Percentiles rank a stretch among this genome's conserved stretches.
These are phyloP conservation scores for Diplotaxis tenuifolia DNA, from an alignment of 345 rosid genomes.

Conservation along the genomic window DNA sequence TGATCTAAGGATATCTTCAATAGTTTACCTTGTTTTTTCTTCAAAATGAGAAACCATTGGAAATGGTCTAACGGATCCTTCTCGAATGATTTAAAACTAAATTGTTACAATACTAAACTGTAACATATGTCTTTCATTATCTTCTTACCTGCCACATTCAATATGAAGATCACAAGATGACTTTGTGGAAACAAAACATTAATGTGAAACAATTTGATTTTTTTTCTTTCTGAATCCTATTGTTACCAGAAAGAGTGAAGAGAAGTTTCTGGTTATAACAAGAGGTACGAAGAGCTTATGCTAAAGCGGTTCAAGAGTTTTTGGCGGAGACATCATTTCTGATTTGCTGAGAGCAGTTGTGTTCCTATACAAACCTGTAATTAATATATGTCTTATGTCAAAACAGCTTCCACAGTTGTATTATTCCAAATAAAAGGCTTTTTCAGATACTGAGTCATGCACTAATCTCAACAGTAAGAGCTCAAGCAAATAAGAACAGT, in stretches of 20 bases:
- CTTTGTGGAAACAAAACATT: neutral
- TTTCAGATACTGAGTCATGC: neutral
- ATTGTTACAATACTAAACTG: conserved; percentile 58
- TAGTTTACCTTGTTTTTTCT: too few relatives aligned
- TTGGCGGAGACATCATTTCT: too few relatives aligned
- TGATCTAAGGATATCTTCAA: too few relatives aligned
- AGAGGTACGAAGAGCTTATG: too few relatives aligned
- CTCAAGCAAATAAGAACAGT: neutral
- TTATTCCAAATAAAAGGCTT: neutral
- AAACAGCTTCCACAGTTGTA: neutral
- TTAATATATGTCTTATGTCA: too few relatives aligned
- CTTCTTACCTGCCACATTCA: conserved; percentile 66
- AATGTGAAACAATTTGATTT: too few relatives aligned
- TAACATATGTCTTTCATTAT: conserved; percentile 94
- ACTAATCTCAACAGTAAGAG: neutral
- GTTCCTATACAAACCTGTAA: too few relatives aligned
- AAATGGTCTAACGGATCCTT: neutral
- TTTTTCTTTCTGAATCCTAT: too few relatives aligned
- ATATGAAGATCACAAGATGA: neutral
- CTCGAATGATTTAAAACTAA: conserved; percentile 2
- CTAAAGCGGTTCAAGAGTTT: neutral
- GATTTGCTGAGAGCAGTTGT: too few relatives aligned
- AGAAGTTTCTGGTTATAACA: too few relatives aligned
- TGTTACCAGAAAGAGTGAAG: neutral
- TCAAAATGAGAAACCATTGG: too few relatives aligned